Evolutionary conservation across 139 green algal genomes (phyloP).

Genomic region (Coelastrella sp.): DNA sequence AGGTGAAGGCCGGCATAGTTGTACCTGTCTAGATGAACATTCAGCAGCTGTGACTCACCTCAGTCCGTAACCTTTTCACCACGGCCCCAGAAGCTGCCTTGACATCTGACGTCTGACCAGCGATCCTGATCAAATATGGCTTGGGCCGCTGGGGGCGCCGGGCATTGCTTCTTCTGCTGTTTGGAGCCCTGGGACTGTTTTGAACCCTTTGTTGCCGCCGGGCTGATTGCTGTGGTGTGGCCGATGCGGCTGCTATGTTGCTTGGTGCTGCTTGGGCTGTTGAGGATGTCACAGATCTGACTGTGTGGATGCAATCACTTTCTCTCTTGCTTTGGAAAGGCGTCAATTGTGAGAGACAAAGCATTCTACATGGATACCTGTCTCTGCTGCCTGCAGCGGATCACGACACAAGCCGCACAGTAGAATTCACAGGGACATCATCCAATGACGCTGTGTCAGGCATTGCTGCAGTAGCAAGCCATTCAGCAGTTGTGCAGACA

Average conservation of each 20-base stretch:
- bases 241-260: not conserved
- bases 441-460: too few relatives aligned
- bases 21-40: not conserved
- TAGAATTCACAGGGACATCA: too few relatives aligned
- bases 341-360: too few relatives aligned
- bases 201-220: not conserved
- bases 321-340: too few relatives aligned
- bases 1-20: too few relatives aligned
- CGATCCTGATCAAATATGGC: constrained; percentile 14
- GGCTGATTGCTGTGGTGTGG: not conserved
- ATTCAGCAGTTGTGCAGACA: too few relatives aligned
- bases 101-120: constrained; percentile 10
- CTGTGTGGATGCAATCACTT: not conserved
- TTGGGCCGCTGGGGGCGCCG: not conserved
- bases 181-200: not conserved
- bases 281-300: not conserved
- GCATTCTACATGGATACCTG: too few relatives aligned
- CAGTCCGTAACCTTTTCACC: constrained; percentile 30
- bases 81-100: constrained; percentile 1
- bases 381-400: too few relatives aligned
- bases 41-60: not conserved
- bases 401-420: too few relatives aligned
- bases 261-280: not conserved
- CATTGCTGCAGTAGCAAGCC: too few relatives aligned
- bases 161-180: not conserved